These are phyloP conservation scores for Gigaspora rosea DNA, from an alignment of 192 early-diverging fungal genomes.

Conservation along the genomic window DNA sequence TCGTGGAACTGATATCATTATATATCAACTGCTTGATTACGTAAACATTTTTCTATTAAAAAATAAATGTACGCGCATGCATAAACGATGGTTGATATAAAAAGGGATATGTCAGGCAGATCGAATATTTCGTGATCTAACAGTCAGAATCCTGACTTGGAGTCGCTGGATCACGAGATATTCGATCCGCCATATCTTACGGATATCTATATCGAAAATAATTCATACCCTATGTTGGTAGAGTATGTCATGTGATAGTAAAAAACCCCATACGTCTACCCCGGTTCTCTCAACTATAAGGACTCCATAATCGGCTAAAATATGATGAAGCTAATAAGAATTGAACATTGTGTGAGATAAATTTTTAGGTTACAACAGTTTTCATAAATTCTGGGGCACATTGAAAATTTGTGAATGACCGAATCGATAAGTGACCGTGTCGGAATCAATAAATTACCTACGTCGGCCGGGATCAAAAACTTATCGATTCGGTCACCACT, in stretches of 20 bases:
- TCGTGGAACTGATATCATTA: conserved; percentile 98
- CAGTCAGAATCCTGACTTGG: no score
- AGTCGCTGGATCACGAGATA: no score
- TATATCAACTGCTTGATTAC: conserved; percentile 96
- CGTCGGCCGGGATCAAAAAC: no score
- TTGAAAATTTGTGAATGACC: no score
- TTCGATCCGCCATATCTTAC: no score
- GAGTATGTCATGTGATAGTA: conserved; percentile 88
- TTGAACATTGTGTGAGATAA: no score
- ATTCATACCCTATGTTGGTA: conserved; percentile 76
- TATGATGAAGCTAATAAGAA: conserved; percentile 73
- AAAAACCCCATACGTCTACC: conserved; percentile 89
- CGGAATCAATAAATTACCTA: no score
- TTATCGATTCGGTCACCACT: no score
- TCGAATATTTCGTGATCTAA: no score
- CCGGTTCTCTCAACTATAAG: conserved; percentile 95
- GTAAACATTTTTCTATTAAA: conserved; percentile 77
- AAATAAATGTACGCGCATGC: not conserved
- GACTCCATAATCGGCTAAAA: conserved; percentile 89
- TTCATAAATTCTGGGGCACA: no score
- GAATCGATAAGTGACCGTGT: no score
- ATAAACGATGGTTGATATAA: not conserved
- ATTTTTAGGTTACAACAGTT: no score
- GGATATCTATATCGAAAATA: not conserved
- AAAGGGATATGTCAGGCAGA: not conserved